Evolutionary conservation across 1,139 yeast genomes (phyloP).

Genomic region (Pichia sp.): DNA sequence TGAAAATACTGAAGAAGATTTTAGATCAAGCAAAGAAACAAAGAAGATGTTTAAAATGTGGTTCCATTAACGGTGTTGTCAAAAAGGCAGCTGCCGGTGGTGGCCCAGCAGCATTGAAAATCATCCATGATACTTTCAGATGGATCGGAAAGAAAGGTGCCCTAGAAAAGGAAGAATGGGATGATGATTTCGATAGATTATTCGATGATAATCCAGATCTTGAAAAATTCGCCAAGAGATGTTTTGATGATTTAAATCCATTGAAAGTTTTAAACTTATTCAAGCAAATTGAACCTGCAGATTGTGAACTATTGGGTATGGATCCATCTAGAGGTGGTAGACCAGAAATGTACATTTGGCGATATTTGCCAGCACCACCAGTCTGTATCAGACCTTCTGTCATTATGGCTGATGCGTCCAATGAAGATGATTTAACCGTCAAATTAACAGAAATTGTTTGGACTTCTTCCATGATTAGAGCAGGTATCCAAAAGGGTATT

Average conservation of each 20-base stretch:
- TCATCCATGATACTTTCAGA: conserved; percentile 93
- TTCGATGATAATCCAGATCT: conserved; percentile 77
- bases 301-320: conserved; percentile 90
- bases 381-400: conserved; percentile 99
- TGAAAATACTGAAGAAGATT: conserved; percentile 80
- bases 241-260: conserved; percentile 94
- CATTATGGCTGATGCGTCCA: conserved; percentile 88
- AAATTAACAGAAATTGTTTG: conserved; percentile 95
- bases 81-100: conserved; percentile 94
- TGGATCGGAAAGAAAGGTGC: conserved; percentile 92
- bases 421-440: conserved; percentile 97
- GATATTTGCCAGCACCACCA: conserved; percentile 98
- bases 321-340: conserved; percentile 87
- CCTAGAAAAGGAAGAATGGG: conserved; percentile 85
- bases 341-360: conserved; percentile 97
- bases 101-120: conserved; percentile 89
- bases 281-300: conserved; percentile 80
- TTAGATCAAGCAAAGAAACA: conserved; percentile 95
- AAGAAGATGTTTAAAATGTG: conserved; percentile 85
- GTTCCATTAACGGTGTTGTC: conserved; percentile 92
- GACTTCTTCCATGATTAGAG: conserved; percentile 89
- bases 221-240: conserved; percentile 82
- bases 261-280: conserved; percentile 83
- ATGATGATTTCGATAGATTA: conserved; percentile 75
- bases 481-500: conserved; percentile 94